Percentiles rank a stretch among this genome's conserved stretches.
Evolutionary conservation across 352 stramenopile genomes (phyloP).

Genomic region (Phytophthora brassicae): DNA sequence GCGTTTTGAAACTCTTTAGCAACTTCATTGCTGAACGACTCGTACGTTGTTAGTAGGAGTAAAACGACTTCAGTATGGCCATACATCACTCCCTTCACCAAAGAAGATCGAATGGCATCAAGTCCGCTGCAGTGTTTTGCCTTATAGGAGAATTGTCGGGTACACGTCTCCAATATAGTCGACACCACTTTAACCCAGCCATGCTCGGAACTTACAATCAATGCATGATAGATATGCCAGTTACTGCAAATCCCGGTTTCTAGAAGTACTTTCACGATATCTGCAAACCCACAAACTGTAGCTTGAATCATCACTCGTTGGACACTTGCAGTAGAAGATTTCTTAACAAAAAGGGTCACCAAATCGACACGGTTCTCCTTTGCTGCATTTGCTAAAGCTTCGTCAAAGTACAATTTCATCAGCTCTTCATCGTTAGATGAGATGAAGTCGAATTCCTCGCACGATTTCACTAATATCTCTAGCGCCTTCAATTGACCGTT

Average conservation of each 20-base stretch:
- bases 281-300: not conserved
- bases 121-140: not conserved
- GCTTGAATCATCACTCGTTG: not conserved
- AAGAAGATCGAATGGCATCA: not conserved
- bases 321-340: not conserved
- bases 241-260: not conserved
- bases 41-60: not conserved
- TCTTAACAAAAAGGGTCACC: not conserved
- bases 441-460: not conserved
- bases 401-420: not conserved
- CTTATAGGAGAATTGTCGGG: not conserved
- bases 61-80: not conserved
- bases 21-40: not conserved
- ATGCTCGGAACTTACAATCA: not conserved
- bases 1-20: not conserved
- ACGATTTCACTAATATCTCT: not conserved
- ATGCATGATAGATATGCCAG: not conserved
- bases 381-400: not conserved
- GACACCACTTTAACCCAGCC: not conserved
- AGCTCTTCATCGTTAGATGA: not conserved
- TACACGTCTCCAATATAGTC: not conserved
- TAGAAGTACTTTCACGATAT: not conserved
- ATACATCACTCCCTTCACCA: not conserved
- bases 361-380: not conserved
- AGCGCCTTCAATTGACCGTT: not conserved